A percentile compares a stretch with the other conserved stretches of the same genome.
These are phyloP conservation scores for Aspergillus indologenus DNA, from an alignment of 495 filamentous ascomycete species.

Conservation along the genomic window DNA sequence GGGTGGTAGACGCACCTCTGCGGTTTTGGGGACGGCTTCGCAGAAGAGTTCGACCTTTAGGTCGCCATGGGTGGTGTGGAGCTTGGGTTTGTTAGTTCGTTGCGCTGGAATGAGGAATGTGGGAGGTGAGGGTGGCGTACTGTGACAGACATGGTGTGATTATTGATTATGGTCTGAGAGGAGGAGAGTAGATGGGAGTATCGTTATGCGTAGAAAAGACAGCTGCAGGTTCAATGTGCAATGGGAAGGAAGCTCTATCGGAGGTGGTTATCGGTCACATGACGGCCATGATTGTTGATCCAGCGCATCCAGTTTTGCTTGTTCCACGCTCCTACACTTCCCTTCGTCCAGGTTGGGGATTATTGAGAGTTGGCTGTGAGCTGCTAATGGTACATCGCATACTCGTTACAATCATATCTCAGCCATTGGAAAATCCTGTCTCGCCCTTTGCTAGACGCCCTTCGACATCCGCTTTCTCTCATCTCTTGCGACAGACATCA, in stretches of 20 bases:
- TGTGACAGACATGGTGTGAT: constrained; percentile 29
- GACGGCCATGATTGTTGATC: constrained; percentile 4
- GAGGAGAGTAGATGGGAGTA: not conserved
- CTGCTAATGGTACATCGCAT: not conserved
- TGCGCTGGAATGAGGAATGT: too few relatives aligned
- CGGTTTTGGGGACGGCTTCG: constrained; percentile 87
- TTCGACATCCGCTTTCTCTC: not conserved
- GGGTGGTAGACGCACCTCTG: constrained; percentile 52
- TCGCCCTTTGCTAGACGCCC: too few relatives aligned
- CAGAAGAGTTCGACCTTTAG: constrained; percentile 97
- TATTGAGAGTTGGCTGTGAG: not conserved
- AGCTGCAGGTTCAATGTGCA: too few relatives aligned
- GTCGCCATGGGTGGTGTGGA: constrained; percentile 87
- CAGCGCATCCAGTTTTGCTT: not conserved
- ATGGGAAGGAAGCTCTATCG: not conserved
- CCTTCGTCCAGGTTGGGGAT: not conserved
- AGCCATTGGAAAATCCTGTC: not conserved
- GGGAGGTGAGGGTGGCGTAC: constrained; percentile 17
- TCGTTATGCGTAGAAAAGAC: too few relatives aligned
- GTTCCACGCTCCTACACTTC: too few relatives aligned
- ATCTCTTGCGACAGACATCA: constrained; percentile 13
- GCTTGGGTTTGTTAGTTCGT: constrained; percentile 43
- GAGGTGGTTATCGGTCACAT: constrained; percentile 14
- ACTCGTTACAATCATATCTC: too few relatives aligned
- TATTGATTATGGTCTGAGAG: not conserved